Evolutionary conservation across 2,329 filamentous ascomycete species (phyloP).

Genomic region (Talaromyces sp.): DNA sequence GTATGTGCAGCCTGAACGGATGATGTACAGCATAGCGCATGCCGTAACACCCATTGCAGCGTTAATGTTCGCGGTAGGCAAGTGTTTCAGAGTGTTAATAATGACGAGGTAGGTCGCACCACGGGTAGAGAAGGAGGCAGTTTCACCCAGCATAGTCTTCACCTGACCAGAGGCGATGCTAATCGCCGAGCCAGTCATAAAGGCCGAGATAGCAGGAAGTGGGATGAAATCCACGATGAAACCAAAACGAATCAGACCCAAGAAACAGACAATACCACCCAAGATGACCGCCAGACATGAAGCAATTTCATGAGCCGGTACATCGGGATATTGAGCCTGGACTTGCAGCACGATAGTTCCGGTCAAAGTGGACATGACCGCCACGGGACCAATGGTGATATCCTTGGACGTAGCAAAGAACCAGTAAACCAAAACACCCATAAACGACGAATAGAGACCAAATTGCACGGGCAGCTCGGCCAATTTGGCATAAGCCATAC

Average conservation of each 20-base stretch:
- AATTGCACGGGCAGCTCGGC: conserved; percentile 78
- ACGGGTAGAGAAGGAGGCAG: conserved; percentile 66
- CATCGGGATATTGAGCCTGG: conserved; percentile 55
- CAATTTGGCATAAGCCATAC: conserved; percentile 90
- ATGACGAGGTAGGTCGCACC: conserved; percentile 80
- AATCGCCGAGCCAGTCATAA: conserved; percentile 95
- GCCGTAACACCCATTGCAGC: conserved; percentile 87
- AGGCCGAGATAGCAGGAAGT: conserved; percentile 84
- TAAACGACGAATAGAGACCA: conserved; percentile 92
- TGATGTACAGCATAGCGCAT: conserved; percentile 73
- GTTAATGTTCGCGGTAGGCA: conserved; percentile 70
- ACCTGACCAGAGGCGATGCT: conserved; percentile 86
- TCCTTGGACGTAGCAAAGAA: conserved; percentile 98
- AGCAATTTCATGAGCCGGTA: conserved; percentile 69
- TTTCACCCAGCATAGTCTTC: conserved; percentile 77
- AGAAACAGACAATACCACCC: conserved; percentile 73
- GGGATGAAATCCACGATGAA: conserved; percentile 95
- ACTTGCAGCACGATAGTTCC: conserved; percentile 77
- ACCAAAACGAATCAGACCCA: conserved; percentile 78
- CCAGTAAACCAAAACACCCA: conserved; percentile 94
- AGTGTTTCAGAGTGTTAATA: conserved; percentile 76
- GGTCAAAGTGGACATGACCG: conserved; percentile 89
- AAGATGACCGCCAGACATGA: conserved; percentile 76
- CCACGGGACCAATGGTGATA: conserved; percentile 81
- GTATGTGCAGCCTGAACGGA: conserved; percentile 67